Base-by-base conservation (phyloP, 2,329 filamentous ascomycete genomes). In the Colletotrichum simmondsii region DNA sequence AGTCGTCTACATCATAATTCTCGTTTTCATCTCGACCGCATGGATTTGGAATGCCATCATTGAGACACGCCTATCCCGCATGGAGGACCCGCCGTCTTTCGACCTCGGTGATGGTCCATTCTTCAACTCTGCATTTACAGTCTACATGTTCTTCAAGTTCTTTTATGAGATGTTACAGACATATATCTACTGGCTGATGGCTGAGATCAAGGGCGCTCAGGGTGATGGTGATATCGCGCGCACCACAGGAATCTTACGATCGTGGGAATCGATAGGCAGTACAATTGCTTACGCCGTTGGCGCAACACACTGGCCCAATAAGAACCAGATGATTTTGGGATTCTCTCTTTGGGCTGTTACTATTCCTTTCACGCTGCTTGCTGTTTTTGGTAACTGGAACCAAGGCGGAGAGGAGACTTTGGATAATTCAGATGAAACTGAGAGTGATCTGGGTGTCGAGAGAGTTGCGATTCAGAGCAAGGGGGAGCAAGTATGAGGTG, bases 121-220 rank as follows among this genome's bases (percentile, higher is more conserved):
- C 30, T 72, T 68, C 65, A 60, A 69, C 53, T 72, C 69, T 11
- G 65, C 65, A 2, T 72, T 69, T 32, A 30, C 69, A 12, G 65
- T 72, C 12, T 72, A 72, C 69, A 72, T 72, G 69, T 68, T 72
- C 24, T 72, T 72, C 65, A 68, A 64, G 53, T 69, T 72, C 42
- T 69, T 72, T 46, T 72, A 72, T 53, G 65, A 72, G 65, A 22
- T 58, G 59, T 53, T 72, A 42, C 65, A 72, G 65, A 69, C 69
- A 24, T 72, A 72, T 53, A 54, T 72, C 42, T 72, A 72, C 69
- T 72, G 69, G 69, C 65, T 72, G 5, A 69, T 72, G 69, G 69
- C 69, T 3, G 69, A 72, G 69, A 69, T 72, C 59, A 59, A 54
- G 53, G 69, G 69, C 42, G 65, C 69, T 10, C 69, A 72, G 42